Percentiles rank a stretch among this genome's conserved stretches.
These are phyloP conservation scores for Aspergillus heteromorphus DNA, from an alignment of 495 filamentous ascomycete species.

Conservation along the genomic window DNA sequence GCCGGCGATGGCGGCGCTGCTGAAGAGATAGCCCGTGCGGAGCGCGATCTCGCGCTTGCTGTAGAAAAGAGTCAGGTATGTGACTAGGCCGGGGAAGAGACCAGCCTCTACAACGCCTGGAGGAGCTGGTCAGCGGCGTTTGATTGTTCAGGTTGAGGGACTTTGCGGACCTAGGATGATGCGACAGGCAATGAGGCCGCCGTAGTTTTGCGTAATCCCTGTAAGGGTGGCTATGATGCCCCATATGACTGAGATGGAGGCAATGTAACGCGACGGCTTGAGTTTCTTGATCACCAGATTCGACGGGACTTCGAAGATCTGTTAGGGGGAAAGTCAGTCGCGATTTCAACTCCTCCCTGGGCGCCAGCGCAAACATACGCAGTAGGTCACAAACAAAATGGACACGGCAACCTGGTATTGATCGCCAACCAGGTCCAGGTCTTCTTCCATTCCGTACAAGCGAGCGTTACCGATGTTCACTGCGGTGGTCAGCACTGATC, in stretches of 20 bases:
- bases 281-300: constrained; percentile 80
- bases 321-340: background rate
- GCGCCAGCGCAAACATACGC: constrained; percentile 29
- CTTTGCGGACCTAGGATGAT: constrained; percentile 40
- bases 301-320: constrained; percentile 43
- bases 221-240: constrained; percentile 66
- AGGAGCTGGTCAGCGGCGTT: background rate
- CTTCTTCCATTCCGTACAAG: constrained; percentile 62
- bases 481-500: constrained; percentile 22
- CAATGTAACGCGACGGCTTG: constrained; percentile 67
- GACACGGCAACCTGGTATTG: constrained; percentile 68
- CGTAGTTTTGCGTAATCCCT: constrained; percentile 58
- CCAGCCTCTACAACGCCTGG: constrained; percentile 49
- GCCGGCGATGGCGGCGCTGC: constrained; percentile 68
- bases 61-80: constrained; percentile 75
- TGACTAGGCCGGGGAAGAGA: constrained; percentile 50
- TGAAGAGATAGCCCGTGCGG: constrained; percentile 71
- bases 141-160: background rate
- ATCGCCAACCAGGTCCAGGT: constrained; percentile 55
- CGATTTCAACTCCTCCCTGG: background rate
- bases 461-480: constrained; percentile 78
- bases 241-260: constrained; percentile 58
- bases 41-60: constrained; percentile 67
- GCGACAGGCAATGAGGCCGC: constrained; percentile 49
- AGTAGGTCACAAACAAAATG: constrained; percentile 68